These are phyloP conservation scores for Serendipita indica DNA, from an alignment of 768 basidiomycete species.

Conservation along the genomic window DNA sequence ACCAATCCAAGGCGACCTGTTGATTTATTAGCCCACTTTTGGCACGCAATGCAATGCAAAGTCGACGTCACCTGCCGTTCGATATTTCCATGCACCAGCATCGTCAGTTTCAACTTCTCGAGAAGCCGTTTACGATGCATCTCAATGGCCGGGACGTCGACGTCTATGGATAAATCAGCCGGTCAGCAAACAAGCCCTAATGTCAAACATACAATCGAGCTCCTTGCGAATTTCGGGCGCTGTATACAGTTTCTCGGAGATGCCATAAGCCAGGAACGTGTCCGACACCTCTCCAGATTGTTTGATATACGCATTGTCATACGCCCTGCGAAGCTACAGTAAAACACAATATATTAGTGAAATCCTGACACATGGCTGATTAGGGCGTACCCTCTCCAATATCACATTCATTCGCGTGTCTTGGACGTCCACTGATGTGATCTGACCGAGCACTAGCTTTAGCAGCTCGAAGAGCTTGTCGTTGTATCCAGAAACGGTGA, in stretches of 20 bases:
- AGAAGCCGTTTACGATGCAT: constrained; percentile 45
- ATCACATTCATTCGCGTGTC: constrained; percentile 61
- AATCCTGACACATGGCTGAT: neutral
- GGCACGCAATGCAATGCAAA: neutral
- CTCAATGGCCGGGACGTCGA: constrained; percentile 58
- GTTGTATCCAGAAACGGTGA: constrained; percentile 73
- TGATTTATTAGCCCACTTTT: neutral
- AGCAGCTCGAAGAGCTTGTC: constrained; percentile 55
- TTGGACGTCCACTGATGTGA: constrained; percentile 47
- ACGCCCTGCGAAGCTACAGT: neutral
- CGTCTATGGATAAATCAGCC: constrained; percentile 28
- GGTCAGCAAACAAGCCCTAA: neutral
- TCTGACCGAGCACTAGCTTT: constrained; percentile 51
- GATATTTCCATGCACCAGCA: constrained; percentile 77
- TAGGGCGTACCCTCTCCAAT: constrained; percentile 56
- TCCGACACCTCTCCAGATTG: constrained; percentile 5
- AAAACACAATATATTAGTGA: neutral
- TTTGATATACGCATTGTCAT: constrained; percentile 2
- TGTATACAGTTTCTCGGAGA: neutral
- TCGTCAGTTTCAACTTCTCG: constrained; percentile 49
- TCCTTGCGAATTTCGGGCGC: neutral
- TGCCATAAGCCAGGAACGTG: neutral
- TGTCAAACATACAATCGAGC: neutral
- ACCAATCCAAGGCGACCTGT: neutral
- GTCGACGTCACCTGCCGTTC: constrained; percentile 53